phyloP scores from a whole-genome alignment of 2,329 filamentous ascomycete species.

The Shiraia sp. region DNA sequence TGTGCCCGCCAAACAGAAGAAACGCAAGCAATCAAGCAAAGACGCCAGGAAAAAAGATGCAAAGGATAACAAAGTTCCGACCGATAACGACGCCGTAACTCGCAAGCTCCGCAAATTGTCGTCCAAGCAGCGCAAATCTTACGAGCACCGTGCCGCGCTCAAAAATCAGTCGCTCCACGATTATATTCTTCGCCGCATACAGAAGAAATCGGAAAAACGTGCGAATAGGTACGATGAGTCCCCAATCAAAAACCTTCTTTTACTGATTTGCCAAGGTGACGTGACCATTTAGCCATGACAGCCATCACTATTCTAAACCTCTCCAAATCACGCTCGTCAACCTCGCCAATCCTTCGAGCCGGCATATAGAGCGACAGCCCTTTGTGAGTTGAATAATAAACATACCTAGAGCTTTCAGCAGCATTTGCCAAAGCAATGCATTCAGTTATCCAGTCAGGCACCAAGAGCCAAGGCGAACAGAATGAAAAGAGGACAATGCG shows the following conservation, averaged over 20 bases:
- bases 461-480: no score
- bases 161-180: slow-evolving; percentile 45
- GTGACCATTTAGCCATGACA: slow-evolving; percentile 2
- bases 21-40: slow-evolving; percentile 30
- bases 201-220: slow-evolving; percentile 36
- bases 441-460: no score
- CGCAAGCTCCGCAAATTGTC: slow-evolving; percentile 35
- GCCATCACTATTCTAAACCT: background rate
- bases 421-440: no score
- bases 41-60: slow-evolving; percentile 19
- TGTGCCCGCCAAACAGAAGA: slow-evolving; percentile 21
- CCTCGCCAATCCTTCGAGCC: no score
- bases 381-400: no score
- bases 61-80: slow-evolving; percentile 9
- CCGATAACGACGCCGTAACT: slow-evolving; percentile 14
- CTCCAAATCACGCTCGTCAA: background rate
- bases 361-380: no score
- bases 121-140: slow-evolving; percentile 31
- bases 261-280: slow-evolving; percentile 16
- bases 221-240: slow-evolving; percentile 2
- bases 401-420: no score
- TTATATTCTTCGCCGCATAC: slow-evolving; percentile 39
- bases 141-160: slow-evolving; percentile 38
- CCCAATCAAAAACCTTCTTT: slow-evolving; percentile 5
- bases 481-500: no score